A percentile compares a stretch with the other conserved stretches of the same genome.
These are phyloP conservation scores for Myxozyma melibiosi DNA, from an alignment of 805 yeast species.

Conservation along the genomic window DNA sequence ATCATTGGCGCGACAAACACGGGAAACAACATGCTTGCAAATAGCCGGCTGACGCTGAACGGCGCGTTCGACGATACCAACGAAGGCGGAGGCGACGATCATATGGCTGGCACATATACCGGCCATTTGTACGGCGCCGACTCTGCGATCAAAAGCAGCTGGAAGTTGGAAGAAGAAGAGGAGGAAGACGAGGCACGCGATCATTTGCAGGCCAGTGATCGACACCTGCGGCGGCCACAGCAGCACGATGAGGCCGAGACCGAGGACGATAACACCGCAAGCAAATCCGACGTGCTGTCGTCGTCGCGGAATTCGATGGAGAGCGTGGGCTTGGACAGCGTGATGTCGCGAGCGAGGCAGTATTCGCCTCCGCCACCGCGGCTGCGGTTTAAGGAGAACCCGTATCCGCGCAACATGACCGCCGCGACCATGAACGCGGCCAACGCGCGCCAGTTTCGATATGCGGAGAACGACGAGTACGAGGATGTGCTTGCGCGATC, in stretches of 20 bases:
- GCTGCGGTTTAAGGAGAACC: slow-evolving; percentile 29
- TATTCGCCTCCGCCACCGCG: slow-evolving; percentile 31
- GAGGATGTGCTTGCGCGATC: background rate
- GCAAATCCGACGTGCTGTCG: background rate
- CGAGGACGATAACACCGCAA: background rate
- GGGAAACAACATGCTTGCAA: slow-evolving; percentile 11
- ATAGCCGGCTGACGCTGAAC: slow-evolving; percentile 8
- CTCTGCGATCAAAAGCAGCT: slow-evolving; percentile 28
- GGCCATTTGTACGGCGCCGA: slow-evolving; percentile 32
- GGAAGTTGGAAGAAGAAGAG: slow-evolving; percentile 27
- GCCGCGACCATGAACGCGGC: slow-evolving; percentile 28
- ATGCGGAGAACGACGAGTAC: slow-evolving; percentile 5
- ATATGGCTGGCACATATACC: slow-evolving; percentile 24
- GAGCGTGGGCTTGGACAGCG: slow-evolving; percentile 31
- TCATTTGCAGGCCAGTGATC: background rate
- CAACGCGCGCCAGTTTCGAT: slow-evolving; percentile 6
- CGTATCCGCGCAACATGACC: slow-evolving; percentile 30
- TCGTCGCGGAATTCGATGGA: slow-evolving; percentile 30
- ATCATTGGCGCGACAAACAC: slow-evolving; percentile 14
- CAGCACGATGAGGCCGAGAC: background rate
- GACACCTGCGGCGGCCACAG: background rate
- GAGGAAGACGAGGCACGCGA: slow-evolving; percentile 2
- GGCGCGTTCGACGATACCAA: background rate
- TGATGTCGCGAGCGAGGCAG: slow-evolving; percentile 17
- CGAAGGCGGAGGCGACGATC: slow-evolving; percentile 18